Evolutionary conservation across 139 green algal species (phyloP), one percentile per base, ranked within the genome.

Genomic region (Chlorella sp.): DNA sequence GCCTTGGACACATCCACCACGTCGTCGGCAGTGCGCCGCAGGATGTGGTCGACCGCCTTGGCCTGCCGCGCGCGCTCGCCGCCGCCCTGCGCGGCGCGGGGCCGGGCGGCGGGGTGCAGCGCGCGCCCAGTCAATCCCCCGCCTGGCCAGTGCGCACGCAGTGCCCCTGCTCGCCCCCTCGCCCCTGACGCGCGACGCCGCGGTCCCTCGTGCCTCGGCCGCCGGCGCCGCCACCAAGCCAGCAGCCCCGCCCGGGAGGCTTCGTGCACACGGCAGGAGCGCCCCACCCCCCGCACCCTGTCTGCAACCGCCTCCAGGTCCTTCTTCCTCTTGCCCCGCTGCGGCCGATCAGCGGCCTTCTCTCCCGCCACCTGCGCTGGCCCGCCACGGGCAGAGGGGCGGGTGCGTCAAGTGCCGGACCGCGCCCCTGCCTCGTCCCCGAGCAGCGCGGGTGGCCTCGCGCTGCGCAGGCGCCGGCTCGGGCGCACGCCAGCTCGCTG

Each of bases 11-110:
- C 77, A 63, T 95, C 88, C 63, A 95, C 51, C 1, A 95, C 79
- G 58, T 96, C 90, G 51, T 94, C 91, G 1, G 87, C 82, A 35
- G 86, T 84, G 74, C 91, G 84, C 2, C 87, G 84, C 29, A 97
- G 45, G 33, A 96, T 87, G 58, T 78, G 82, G 76, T 94, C 90
- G 1, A 88, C 89, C 73, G 92, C 63, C 42, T 84, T 87, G 66
- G 46, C 40, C 45, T 86, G 62, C 40, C 51, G 45, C 29, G 60
- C 59, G 2, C 79, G 68, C 76, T 95, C 87, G 1, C 35, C 60
- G 12, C 55, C 65, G 2, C 8, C 67, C 73, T 78, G 67, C 50
- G 25, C 27, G 38, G 0, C 38, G n/a, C 0, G 6, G 15, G 46
- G 4, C 1, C 48, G 45, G 19, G 38, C 36, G 19, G 38, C 15